A percentile compares a stretch with the other conserved stretches of the same genome.
These are phyloP conservation scores for Strobilomyces echinocephalus DNA, from an alignment of 768 basidiomycete genomes.

Conservation along the genomic window DNA sequence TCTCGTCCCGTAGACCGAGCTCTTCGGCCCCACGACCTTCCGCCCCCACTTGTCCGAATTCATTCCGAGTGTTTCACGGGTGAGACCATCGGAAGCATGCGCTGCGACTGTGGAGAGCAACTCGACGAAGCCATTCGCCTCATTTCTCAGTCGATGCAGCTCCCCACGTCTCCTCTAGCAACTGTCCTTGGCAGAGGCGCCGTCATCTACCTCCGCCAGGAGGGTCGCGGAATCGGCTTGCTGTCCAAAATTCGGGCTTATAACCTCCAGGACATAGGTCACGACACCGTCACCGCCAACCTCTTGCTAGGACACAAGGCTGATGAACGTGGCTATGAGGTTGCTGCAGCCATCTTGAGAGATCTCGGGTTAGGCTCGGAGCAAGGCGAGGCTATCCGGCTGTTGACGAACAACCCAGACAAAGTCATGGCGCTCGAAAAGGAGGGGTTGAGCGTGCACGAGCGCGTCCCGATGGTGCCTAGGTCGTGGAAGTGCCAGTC, in stretches of 20 bases:
- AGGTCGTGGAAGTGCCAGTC: conserved; percentile 61
- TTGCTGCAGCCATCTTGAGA: conserved; percentile 84
- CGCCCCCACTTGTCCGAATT: conserved; percentile 84
- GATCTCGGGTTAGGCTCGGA: conserved; percentile 75
- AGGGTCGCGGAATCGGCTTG: conserved; percentile 95
- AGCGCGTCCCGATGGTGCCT: conserved; percentile 93
- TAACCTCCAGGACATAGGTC: conserved; percentile 95
- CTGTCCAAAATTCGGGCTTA: conserved; percentile 95
- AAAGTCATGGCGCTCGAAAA: conserved; percentile 84
- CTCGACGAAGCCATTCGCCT: conserved; percentile 94
- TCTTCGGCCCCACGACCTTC: conserved; percentile 33
- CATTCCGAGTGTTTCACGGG: conserved; percentile 99
- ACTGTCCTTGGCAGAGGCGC: conserved; percentile 82
- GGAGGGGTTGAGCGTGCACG: conserved; percentile 74
- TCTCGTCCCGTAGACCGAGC: conserved; percentile 33
- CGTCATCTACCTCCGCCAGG: conserved; percentile 93
- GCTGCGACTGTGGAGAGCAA: conserved; percentile 98
- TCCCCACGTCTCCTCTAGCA: conserved; percentile 35
- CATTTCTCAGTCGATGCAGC: conserved; percentile 66
- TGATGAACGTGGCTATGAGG: conserved; percentile 89
- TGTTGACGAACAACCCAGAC: conserved; percentile 97
- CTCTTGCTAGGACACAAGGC: conserved; percentile 91
- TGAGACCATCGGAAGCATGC: conserved; percentile 96
- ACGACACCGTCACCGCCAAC: conserved; percentile 98
- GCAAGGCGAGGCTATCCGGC: conserved; percentile 54